Percentiles rank a stretch among this genome's conserved stretches.
These are phyloP conservation scores for Tilletia setariae DNA, from an alignment of 1,284 basidiomycete genomes.

Conservation along the genomic window DNA sequence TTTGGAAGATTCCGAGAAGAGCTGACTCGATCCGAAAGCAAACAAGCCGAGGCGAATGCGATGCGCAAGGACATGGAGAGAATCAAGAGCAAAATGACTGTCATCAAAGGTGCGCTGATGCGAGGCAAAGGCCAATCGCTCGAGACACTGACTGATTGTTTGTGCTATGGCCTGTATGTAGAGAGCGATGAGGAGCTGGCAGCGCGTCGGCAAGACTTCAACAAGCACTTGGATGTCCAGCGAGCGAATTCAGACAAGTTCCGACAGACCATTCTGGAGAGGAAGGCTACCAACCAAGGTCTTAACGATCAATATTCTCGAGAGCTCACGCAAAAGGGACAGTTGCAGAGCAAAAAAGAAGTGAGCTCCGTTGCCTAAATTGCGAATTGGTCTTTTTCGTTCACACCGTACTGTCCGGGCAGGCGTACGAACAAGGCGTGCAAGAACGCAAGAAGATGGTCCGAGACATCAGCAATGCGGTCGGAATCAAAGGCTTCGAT, in stretches of 20 bases:
- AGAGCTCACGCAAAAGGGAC: conserved; percentile 46
- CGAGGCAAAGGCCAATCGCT: neutral
- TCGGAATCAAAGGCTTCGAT: conserved; percentile 73
- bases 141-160: neutral
- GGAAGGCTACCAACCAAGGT: conserved; percentile 59
- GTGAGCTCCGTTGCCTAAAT: conserved; percentile 30
- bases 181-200: conserved; percentile 75
- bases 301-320: conserved; percentile 28
- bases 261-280: conserved; percentile 62
- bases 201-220: conserved; percentile 69
- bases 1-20: neutral
- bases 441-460: conserved; percentile 71
- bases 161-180: conserved; percentile 46
- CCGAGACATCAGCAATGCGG: conserved; percentile 66
- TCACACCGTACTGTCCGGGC: conserved; percentile 14
- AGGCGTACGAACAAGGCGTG: conserved; percentile 66
- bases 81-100: conserved; percentile 61
- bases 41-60: conserved; percentile 72
- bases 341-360: conserved; percentile 48
- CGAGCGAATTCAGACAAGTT: conserved; percentile 60
- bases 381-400: conserved; percentile 18
- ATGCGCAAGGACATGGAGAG: conserved; percentile 74
- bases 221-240: conserved; percentile 64
- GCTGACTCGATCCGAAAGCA: conserved; percentile 60
- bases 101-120: conserved; percentile 64